phyloP scores from a whole-genome alignment of 495 filamentous ascomycete genomes.

The Tuber umbilicatum region DNA sequence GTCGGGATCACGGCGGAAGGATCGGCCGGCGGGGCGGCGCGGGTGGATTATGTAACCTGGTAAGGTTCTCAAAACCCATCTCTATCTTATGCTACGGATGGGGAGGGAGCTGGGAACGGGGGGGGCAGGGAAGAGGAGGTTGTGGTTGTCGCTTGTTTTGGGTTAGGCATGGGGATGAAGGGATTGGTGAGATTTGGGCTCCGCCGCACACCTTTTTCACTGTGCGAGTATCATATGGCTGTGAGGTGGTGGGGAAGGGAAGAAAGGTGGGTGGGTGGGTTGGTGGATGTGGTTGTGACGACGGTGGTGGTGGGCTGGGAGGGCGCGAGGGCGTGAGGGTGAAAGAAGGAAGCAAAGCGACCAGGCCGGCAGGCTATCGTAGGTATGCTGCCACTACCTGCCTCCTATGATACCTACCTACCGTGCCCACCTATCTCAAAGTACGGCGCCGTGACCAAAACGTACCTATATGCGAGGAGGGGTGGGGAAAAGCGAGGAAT shows the following conservation, averaged over 20 bases:
- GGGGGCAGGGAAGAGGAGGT: neutral
- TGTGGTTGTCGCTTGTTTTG: conserved; percentile 4
- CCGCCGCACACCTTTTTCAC: conserved; percentile 4
- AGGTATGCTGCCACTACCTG: neutral
- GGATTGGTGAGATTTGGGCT: neutral
- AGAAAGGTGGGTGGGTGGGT: conserved; percentile 2
- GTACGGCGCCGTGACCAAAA: neutral
- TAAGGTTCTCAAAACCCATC: neutral
- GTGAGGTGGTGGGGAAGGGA: conserved; percentile 1
- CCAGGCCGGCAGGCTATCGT: neutral
- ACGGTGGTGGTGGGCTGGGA: neutral
- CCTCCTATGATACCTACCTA: neutral
- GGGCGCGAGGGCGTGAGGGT: neutral
- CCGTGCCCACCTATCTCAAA: neutral
- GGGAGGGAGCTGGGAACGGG: too few species aligned
- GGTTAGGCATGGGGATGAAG: neutral
- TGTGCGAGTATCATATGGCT: neutral
- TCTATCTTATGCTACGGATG: neutral
- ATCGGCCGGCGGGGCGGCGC: conserved; percentile 3
- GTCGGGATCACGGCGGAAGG: neutral
- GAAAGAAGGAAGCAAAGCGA: neutral
- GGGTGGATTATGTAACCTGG: conserved; percentile 3
- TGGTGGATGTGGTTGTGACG: neutral
- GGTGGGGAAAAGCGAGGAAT: neutral
- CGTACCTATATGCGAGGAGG: conserved; percentile 1